Base-by-base conservation (phyloP, 805 yeast genomes). In the Wickerhamiella galacta region DNA sequence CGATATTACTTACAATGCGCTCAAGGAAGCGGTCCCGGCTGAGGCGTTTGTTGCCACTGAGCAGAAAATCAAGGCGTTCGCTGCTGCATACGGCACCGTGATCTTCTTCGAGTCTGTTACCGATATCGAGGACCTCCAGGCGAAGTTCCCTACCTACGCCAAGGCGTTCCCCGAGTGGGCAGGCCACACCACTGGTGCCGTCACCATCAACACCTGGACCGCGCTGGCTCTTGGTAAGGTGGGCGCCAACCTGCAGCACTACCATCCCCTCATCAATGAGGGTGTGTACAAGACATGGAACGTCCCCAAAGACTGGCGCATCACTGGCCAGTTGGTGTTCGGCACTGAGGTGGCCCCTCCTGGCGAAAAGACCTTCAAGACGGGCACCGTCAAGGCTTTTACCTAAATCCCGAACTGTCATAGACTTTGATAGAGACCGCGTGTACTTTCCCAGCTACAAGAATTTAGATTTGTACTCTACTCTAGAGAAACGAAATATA, bases 231-330 rank as follows among this genome's bases (percentile, higher is more conserved):
- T 52, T 22, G 46, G 60, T 32, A 66, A 65, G 30, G 47, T 66
- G 25, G 71, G 70, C 41, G 68, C 60, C 40, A 65, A 63, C 41
- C 54, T 67, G 42, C 72, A 67, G 52, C 72, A 67, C 49, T 67
- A 61, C 58, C 64, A 63, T 49, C 63, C 58, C 30, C 51, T 53
- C 30, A 59, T 67, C 32, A 52, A 54, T 40, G 58, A 46, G 22
- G 31, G 28, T 20, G 39, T 50, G 16, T 60, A 60, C 32, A 40
- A 60, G 39, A 54, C 57, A 41, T 63, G 56, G 43, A 46, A 43
- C 28, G 52, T 61, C 19, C 68, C 68, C 35, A 49, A 45, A 30
- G 44, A 49, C 30, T 65, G 69, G 68, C 48, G 46, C 21, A 61
- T 66, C 30, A 60, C 55, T 39, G 60, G 69, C 28, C 70, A 67